Evolutionary conservation across 768 basidiomycete species (phyloP).

Genomic region (Paxillus involutus): DNA sequence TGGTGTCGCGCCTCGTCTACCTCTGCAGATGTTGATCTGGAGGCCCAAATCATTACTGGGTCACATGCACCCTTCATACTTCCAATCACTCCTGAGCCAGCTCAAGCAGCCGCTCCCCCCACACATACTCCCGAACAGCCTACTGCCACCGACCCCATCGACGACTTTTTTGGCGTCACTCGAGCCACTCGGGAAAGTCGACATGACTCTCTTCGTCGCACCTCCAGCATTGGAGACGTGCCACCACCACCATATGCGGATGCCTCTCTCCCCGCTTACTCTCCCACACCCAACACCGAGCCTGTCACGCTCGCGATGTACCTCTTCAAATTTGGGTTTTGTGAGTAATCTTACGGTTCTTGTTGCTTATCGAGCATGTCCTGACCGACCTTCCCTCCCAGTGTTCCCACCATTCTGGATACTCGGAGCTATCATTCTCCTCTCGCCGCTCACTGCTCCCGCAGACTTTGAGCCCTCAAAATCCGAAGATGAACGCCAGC

Average conservation of each 20-base stretch:
- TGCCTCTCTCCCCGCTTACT: conserved; percentile 32
- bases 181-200: conserved; percentile 30
- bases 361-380: neutral
- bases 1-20: conserved; percentile 13
- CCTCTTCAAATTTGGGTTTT: conserved; percentile 50
- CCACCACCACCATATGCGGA: conserved; percentile 33
- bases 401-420: conserved; percentile 54
- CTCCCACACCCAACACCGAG: conserved; percentile 27
- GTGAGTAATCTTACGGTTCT: conserved; percentile 32
- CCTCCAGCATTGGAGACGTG: conserved; percentile 11
- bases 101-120: conserved; percentile 2
- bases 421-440: conserved; percentile 38
- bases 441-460: conserved; percentile 41
- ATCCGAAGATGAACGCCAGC: conserved; percentile 33
- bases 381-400: conserved; percentile 12
- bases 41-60: conserved; percentile 16
- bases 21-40: conserved; percentile 8
- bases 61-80: conserved; percentile 1
- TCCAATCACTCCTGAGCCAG: conserved; percentile 7
- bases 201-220: conserved; percentile 25
- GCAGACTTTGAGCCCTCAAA: conserved; percentile 29
- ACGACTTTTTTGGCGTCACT: conserved; percentile 31
- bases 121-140: conserved; percentile 1
- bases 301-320: conserved; percentile 46
- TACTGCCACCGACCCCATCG: conserved; percentile 11